Evolutionary conservation across 108 stramenopile species (phyloP).

Genomic region (Cyclotella baltica): DNA sequence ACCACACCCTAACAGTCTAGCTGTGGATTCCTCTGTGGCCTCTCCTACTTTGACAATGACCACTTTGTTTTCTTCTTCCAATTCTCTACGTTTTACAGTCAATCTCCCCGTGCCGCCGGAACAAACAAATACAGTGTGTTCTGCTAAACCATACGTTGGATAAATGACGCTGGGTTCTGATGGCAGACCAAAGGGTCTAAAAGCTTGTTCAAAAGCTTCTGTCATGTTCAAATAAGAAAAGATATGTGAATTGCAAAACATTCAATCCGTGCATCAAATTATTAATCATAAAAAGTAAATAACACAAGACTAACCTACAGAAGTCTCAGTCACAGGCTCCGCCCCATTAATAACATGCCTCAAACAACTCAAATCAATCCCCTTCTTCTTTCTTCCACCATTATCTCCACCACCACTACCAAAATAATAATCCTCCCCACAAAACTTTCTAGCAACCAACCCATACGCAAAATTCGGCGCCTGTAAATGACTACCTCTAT

Average conservation of each 20-base stretch:
- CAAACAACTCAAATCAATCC: conserved; percentile 84
- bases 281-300: too few relatives aligned
- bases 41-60: conserved; percentile 24
- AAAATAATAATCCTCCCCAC: conserved; percentile 42
- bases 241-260: background rate
- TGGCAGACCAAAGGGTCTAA: conserved; percentile 79
- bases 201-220: conserved; percentile 77
- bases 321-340: conserved; percentile 88
- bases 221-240: too few relatives aligned
- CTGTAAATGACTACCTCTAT: conserved; percentile 94
- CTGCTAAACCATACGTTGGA: conserved; percentile 98
- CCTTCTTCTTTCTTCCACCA: conserved; percentile 23
- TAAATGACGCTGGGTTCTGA: conserved; percentile 65
- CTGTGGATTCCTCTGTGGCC: conserved; percentile 25
- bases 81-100: conserved; percentile 64
- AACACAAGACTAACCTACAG: conserved; percentile 59
- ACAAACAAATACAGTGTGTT: conserved; percentile 97
- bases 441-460: conserved; percentile 91
- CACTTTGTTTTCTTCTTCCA: conserved; percentile 72
- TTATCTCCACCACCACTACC: conserved; percentile 18
- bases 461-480: conserved; percentile 98
- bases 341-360: conserved; percentile 97
- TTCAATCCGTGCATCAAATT: background rate
- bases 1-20: conserved; percentile 84
- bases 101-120: conserved; percentile 83